These are phyloP conservation scores for Arthrobotrys sphaeroides DNA, from an alignment of 2,329 filamentous ascomycete genomes.

Conservation along the genomic window DNA sequence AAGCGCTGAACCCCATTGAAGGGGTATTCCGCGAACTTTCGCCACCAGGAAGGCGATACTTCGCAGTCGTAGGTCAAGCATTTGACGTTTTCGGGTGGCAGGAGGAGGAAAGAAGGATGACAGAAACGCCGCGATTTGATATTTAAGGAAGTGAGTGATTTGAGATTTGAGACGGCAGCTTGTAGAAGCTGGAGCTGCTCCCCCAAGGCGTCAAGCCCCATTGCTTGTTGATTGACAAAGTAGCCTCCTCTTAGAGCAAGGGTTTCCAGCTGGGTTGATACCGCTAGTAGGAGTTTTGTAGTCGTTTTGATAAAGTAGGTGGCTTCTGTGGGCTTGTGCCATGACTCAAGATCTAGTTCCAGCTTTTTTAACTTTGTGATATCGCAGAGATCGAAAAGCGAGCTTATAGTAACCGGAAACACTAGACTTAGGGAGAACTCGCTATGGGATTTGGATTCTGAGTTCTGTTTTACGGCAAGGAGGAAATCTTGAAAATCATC, in stretches of 20 bases:
- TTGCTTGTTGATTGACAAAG: neutral
- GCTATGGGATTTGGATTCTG: neutral
- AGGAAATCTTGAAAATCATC: neutral
- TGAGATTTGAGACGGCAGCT: neutral
- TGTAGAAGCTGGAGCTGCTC: neutral
- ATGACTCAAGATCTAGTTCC: neutral
- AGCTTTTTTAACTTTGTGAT: conserved; percentile 3
- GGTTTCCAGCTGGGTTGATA: neutral
- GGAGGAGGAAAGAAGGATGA: conserved; percentile 9
- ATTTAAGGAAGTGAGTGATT: neutral
- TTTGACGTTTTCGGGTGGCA: conserved; percentile 5
- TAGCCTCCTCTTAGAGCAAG: neutral
- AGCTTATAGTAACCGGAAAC: neutral
- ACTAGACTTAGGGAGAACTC: neutral
- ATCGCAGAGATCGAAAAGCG: neutral
- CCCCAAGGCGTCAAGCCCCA: neutral
- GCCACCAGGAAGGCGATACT: conserved; percentile 10
- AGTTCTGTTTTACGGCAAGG: neutral
- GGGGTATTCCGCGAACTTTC: neutral
- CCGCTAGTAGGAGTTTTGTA: neutral
- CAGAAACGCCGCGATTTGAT: neutral
- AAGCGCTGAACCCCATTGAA: conserved; percentile 1
- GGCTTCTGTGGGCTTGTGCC: neutral
- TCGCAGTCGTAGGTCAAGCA: neutral
- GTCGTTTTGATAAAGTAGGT: neutral